Percentiles rank a stretch among this genome's conserved stretches.
phyloP scores from a whole-genome alignment of 306 rosid genomes.

The Herpetospermum pedunculosum region DNA sequence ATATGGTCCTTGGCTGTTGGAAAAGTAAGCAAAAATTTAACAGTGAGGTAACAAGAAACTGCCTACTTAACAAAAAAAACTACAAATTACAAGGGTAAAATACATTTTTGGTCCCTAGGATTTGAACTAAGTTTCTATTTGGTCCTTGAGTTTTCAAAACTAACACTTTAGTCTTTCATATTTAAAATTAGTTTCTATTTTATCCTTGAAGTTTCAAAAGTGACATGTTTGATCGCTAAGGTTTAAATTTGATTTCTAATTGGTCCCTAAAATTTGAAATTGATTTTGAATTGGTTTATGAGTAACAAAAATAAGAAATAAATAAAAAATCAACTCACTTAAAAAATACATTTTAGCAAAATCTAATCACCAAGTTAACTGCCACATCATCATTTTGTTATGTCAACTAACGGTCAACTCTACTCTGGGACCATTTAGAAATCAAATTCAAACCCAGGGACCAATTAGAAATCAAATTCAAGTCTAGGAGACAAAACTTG shows the following conservation, averaged over 20 bases:
- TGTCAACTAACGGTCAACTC: background rate
- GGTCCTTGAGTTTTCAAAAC: too few species aligned
- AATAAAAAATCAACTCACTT: too few species aligned
- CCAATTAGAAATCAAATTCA: background rate
- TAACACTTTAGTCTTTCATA: too few species aligned
- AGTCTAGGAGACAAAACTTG: background rate
- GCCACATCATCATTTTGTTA: background rate
- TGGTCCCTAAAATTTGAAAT: too few species aligned
- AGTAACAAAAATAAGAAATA: too few species aligned
- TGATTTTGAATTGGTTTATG: background rate
- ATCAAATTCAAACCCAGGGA: background rate
- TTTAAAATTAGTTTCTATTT: too few species aligned
- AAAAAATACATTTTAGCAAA: background rate
- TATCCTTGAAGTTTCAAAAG: too few species aligned
- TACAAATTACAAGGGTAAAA: background rate
- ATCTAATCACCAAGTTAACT: too few species aligned
- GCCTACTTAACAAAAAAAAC: background rate
- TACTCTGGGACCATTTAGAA: background rate
- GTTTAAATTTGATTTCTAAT: too few species aligned
- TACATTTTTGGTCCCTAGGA: too few species aligned
- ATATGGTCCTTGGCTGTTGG: slow-evolving; percentile 46
- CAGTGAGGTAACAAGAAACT: background rate
- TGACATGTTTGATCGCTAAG: too few species aligned
- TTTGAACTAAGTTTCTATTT: too few species aligned
- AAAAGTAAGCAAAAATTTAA: background rate